phyloP scores from a whole-genome alignment of 306 rosid genomes.

The Sindora glabra region DNA sequence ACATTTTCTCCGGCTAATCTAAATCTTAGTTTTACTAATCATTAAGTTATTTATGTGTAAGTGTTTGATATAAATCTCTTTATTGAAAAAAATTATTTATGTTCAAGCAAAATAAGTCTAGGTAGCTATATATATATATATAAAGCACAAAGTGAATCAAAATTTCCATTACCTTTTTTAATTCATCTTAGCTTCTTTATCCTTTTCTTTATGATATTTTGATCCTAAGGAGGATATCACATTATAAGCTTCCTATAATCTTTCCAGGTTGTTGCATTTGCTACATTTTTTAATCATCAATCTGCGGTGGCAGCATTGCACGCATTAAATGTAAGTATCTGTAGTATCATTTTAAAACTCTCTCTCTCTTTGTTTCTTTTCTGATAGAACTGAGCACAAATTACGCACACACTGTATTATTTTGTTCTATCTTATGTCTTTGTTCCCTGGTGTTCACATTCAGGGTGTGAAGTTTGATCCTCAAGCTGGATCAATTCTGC shows the following conservation, averaged over 20 bases:
- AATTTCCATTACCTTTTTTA: background rate
- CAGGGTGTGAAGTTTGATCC: conserved; percentile 98
- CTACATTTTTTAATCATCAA: conserved; percentile 86
- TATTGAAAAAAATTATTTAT: background rate
- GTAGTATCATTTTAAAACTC: background rate
- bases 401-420: too few species aligned
- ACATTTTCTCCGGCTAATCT: background rate
- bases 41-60: background rate
- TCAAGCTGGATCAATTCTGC: conserved; percentile 74
- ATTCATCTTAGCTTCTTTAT: background rate
- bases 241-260: background rate
- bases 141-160: background rate
- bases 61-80: background rate
- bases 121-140: too few species aligned
- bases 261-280: conserved; percentile 88
- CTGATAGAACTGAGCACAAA: too few species aligned
- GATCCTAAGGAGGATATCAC: background rate
- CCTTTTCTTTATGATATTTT: background rate
- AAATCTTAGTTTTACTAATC: background rate
- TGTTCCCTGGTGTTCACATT: conserved; percentile 9
- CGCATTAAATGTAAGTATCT: conserved; percentile 61
- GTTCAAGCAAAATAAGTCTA: background rate
- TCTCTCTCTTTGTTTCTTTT: background rate
- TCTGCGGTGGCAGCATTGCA: conserved; percentile 77
- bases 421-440: conserved; percentile 18